These are phyloP conservation scores for Deinandra increscens DNA, from an alignment of 129 eudicot genomes.

Conservation along the genomic window DNA sequence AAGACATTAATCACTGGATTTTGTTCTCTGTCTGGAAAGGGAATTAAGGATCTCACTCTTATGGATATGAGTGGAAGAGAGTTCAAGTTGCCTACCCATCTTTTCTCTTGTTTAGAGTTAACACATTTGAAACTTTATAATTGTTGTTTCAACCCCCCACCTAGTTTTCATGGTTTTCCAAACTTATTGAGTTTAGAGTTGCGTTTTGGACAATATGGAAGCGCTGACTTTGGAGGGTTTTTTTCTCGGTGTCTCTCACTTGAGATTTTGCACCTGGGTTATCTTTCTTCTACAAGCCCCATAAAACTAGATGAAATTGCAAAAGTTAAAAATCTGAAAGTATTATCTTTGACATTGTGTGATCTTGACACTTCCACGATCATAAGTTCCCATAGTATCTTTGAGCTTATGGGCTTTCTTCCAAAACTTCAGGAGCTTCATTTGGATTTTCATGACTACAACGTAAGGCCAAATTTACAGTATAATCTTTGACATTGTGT, in stretches of 20 bases:
- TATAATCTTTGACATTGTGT: no score
- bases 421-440: constrained; percentile 19
- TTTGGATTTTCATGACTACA: not conserved
- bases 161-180: constrained; percentile 19
- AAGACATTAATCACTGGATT: constrained; percentile 9
- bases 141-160: not conserved
- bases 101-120: constrained; percentile 20
- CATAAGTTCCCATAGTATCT: not conserved
- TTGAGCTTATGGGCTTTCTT: not conserved
- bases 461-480: constrained; percentile 2
- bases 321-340: constrained; percentile 4
- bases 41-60: constrained; percentile 7
- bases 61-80: not conserved
- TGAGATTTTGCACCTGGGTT: not conserved
- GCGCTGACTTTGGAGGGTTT: not conserved
- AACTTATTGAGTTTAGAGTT: constrained; percentile 19
- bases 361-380: not conserved
- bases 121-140: not conserved
- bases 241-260: constrained; percentile 12
- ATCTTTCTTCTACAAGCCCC: not conserved
- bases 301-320: constrained; percentile 6
- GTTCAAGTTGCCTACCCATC: not conserved
- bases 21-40: not conserved
- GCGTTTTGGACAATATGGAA: not conserved
- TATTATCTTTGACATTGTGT: constrained; percentile 12